Conservation (phyloP, 192 early-diverging fungal genomes). For the Mortierella claussenii region DNA sequence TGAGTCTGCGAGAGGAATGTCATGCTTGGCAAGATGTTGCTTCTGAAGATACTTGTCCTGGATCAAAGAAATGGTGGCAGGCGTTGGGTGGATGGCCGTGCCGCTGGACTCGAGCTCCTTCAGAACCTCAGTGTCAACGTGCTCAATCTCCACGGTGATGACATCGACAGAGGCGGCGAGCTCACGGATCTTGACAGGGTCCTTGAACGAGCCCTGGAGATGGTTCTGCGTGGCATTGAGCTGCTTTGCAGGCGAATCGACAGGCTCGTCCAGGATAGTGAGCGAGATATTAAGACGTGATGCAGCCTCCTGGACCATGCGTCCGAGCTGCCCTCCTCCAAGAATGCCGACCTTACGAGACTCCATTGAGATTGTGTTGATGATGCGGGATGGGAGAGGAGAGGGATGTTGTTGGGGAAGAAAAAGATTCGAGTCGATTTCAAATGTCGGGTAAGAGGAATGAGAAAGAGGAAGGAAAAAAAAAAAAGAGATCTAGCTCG, state of each 20-base stretch:
- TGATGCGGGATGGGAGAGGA: neutral
- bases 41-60: slow-evolving; percentile 99
- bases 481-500: no score
- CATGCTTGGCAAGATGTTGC: slow-evolving; percentile 69
- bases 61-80: slow-evolving; percentile 86
- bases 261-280: slow-evolving; percentile 82
- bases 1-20: slow-evolving; percentile 79
- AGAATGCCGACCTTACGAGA: slow-evolving; percentile 65
- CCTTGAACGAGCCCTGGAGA: slow-evolving; percentile 87
- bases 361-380: slow-evolving; percentile 50
- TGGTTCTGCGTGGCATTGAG: slow-evolving; percentile 73
- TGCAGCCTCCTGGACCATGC: slow-evolving; percentile 97
- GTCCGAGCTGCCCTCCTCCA: slow-evolving; percentile 94
- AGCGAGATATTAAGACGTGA: slow-evolving; percentile 89
- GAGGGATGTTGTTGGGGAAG: neutral
- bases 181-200: slow-evolving; percentile 76
- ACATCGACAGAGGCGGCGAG: slow-evolving; percentile 82
- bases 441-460: neutral
- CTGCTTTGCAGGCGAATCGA: slow-evolving; percentile 88
- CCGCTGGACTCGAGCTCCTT: slow-evolving; percentile 68
- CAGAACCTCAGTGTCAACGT: slow-evolving; percentile 80
- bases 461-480: no score
- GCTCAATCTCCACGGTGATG: slow-evolving; percentile 99
- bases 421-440: neutral
- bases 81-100: slow-evolving; percentile 79